These are phyloP conservation scores for Zymoseptoria tritici DNA, from an alignment of 2,329 filamentous ascomycete genomes.

Conservation along the genomic window DNA sequence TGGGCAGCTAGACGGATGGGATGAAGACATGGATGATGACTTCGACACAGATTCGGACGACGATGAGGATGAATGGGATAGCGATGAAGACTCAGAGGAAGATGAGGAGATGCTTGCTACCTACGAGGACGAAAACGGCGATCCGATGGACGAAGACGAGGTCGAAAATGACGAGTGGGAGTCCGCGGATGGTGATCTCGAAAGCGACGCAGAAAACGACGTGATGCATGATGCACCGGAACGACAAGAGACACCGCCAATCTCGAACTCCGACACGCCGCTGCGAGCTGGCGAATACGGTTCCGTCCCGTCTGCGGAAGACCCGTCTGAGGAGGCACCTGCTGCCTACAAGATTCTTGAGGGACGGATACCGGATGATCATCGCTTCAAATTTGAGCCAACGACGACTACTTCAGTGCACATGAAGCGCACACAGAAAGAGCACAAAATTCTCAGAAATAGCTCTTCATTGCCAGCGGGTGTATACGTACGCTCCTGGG, in stretches of 20 bases:
- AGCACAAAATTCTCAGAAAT: slow-evolving; percentile 50
- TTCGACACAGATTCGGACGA: slow-evolving; percentile 26
- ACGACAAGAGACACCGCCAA: slow-evolving; percentile 14
- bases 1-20: slow-evolving; percentile 17
- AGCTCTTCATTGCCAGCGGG: slow-evolving; percentile 44
- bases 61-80: slow-evolving; percentile 27
- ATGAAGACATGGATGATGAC: slow-evolving; percentile 32
- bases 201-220: slow-evolving; percentile 9
- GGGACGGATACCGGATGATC: slow-evolving; percentile 34
- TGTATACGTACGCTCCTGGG: slow-evolving; percentile 54
- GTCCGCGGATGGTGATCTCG: slow-evolving; percentile 24
- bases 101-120: slow-evolving; percentile 20
- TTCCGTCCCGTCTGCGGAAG: background rate
- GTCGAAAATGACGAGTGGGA: slow-evolving; percentile 39
- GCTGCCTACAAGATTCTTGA: slow-evolving; percentile 33
- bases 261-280: slow-evolving; percentile 17
- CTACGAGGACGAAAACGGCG: slow-evolving; percentile 39
- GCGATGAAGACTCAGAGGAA: slow-evolving; percentile 23
- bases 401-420: slow-evolving; percentile 24
- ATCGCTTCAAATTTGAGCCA: slow-evolving; percentile 33
- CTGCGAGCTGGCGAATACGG: slow-evolving; percentile 1
- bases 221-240: slow-evolving; percentile 19
- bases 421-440: slow-evolving; percentile 48
- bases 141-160: slow-evolving; percentile 36
- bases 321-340: slow-evolving; percentile 7